Base-by-base conservation (phyloP, 345 rosid genomes). In the Brassica incana region DNA sequence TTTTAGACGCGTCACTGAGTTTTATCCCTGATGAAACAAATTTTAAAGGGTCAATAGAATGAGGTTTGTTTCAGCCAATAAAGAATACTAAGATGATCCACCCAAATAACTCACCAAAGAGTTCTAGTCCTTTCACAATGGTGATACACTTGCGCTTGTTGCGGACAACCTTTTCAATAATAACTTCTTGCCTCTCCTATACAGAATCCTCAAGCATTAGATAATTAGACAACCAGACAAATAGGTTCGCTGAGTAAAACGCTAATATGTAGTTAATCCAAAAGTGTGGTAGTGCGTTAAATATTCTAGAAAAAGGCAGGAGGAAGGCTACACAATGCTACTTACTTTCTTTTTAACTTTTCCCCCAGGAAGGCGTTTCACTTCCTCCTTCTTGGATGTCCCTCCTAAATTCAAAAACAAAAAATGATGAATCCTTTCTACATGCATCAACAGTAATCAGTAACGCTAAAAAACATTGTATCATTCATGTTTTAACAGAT, bases 121-220 rank as follows among this genome's bases (percentile, higher is more conserved):
- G 90, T 5, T 95, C 99, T 73, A 95, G 84, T 73, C 99, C 99
- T 86, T 95, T 92, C 27, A 95, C 91, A 35, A 89, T 86, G 72
- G 98, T 91, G 84, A 95, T 95, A 79, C 96, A 88, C 79, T 95
- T 95, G 70, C 98, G 92, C 90, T 92, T 92, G 86, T 91, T 92
- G 61, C 99, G 95, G 30, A 88, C 89, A 59, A 95, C 91, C 85
- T 95, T 92, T 74, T 92, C 98, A 14, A 95, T 90, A 14, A 95
- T 78, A 81, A 95, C 96, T 87, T 92, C 99, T 84, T 82, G 98
- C 73, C 86, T 90, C 8, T 91, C 99, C 99, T 95, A 71, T 18
- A 0, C 7, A 72, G 6, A 7, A 76, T 76, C 32, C 59, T 0
- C 3, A 67, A 50, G 35, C 18, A 56, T 38, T 5, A 50, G 8